Percentiles rank a stretch among this genome's conserved stretches.
These are phyloP conservation scores for Chaetomium globosum DNA, from an alignment of 2,329 filamentous ascomycete genomes.

Conservation along the genomic window DNA sequence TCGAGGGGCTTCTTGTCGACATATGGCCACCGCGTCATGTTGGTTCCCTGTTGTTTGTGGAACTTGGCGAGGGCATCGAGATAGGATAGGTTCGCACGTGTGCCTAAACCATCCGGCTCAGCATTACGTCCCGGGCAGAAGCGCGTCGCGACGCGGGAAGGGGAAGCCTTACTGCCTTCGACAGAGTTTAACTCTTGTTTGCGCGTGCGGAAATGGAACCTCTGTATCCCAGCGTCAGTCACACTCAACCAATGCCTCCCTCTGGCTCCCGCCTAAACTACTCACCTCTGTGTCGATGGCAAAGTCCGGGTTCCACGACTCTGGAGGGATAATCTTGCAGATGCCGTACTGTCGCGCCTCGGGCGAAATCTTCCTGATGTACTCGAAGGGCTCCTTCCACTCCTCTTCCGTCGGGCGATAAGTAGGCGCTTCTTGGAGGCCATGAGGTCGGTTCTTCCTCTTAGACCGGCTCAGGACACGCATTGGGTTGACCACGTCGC, in stretches of 20 bases:
- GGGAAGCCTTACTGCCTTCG: constrained; percentile 78
- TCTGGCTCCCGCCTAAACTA: background rate
- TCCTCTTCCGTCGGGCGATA: constrained; percentile 90
- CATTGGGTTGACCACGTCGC: constrained; percentile 79
- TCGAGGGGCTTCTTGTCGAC: constrained; percentile 98
- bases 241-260: background rate
- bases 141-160: constrained; percentile 5
- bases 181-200: constrained; percentile 97
- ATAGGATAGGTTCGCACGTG: constrained; percentile 92
- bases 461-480: constrained; percentile 75
- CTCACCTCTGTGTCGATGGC: constrained; percentile 95
- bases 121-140: constrained; percentile 28
- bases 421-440: constrained; percentile 84
- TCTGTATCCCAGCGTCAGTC: constrained; percentile 53
- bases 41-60: constrained; percentile 94
- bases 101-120: constrained; percentile 62
- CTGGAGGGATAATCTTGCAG: constrained; percentile 92
- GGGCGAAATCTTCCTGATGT: constrained; percentile 86
- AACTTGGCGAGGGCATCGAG: constrained; percentile 93
- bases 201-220: constrained; percentile 94
- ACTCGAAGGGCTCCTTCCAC: constrained; percentile 91
- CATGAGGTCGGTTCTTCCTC: constrained; percentile 77
- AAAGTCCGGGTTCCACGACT: constrained; percentile 91
- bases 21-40: constrained; percentile 89
- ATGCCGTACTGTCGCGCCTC: constrained; percentile 88